These are phyloP conservation scores for Eucalyptus regnans DNA, from an alignment of 345 rosid genomes.

Conservation along the genomic window DNA sequence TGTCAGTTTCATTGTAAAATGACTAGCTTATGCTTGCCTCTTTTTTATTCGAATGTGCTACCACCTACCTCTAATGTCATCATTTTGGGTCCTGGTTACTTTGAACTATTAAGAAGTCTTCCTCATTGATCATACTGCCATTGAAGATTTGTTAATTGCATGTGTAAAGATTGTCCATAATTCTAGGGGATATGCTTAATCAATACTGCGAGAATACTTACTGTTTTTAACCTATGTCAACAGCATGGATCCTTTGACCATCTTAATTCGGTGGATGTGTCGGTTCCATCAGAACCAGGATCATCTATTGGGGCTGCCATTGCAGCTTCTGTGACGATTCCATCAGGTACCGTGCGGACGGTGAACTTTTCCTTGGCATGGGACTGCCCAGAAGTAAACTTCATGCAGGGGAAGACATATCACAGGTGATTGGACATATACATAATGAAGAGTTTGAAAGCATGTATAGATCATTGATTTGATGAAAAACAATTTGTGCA, in stretches of 20 bases:
- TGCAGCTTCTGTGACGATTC: constrained; percentile 63
- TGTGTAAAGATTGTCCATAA: background rate
- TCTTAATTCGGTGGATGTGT: constrained; percentile 20
- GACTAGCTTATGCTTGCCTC: background rate
- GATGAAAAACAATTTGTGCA: constrained; percentile 2
- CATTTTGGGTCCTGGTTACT: background rate
- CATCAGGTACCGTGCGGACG: constrained; percentile 31
- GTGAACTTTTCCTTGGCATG: constrained; percentile 83
- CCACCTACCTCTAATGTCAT: background rate
- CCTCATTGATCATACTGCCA: background rate
- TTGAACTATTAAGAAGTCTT: background rate
- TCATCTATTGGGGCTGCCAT: constrained; percentile 92
- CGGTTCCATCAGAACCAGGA: constrained; percentile 50
- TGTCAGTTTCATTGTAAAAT: background rate
- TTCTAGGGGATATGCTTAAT: background rate
- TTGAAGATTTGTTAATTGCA: background rate
- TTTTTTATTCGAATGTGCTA: background rate
- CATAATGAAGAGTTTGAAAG: background rate
- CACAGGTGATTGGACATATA: constrained; percentile 25
- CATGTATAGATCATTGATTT: background rate
- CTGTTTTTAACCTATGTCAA: background rate
- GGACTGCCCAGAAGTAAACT: constrained; percentile 86
- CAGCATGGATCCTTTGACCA: constrained; percentile 70
- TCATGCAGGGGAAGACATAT: constrained; percentile 56
- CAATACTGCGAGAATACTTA: background rate